Conservation (phyloP, 2,329 filamentous ascomycete genomes). For the Sporothrix globosa region DNA sequence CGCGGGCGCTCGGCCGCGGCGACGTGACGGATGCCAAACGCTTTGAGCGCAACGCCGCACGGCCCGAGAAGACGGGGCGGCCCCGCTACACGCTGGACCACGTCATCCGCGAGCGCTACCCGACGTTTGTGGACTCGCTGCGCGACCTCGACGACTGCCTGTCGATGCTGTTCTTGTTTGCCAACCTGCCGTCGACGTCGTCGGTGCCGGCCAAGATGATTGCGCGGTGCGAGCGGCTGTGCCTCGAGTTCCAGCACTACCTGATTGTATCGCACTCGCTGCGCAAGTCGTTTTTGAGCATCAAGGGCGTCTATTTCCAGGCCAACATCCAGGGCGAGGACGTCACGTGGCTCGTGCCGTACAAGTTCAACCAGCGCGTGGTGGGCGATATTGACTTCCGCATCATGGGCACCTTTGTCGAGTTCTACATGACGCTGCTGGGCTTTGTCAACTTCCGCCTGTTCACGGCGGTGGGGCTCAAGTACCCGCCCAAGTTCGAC, state of each 20-base stretch:
- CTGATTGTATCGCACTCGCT: slow-evolving; percentile 89
- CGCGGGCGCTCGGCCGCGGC: slow-evolving; percentile 84
- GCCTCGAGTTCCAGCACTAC: slow-evolving; percentile 97
- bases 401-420: slow-evolving; percentile 98
- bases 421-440: slow-evolving; percentile 96
- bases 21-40: slow-evolving; percentile 87
- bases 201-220: slow-evolving; percentile 95
- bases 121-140: slow-evolving; percentile 91
- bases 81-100: slow-evolving; percentile 91
- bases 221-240: slow-evolving; percentile 88
- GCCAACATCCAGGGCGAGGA: slow-evolving; percentile 96
- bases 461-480: slow-evolving; percentile 86
- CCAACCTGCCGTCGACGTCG: slow-evolving; percentile 87
- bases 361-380: slow-evolving; percentile 95
- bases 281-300: slow-evolving; percentile 94
- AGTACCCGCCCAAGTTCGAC: slow-evolving; percentile 96
- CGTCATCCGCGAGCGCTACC: slow-evolving; percentile 96
- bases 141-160: slow-evolving; percentile 95
- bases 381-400: slow-evolving; percentile 95
- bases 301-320: slow-evolving; percentile 99
- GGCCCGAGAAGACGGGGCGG: slow-evolving; percentile 87
- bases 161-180: slow-evolving; percentile 96
- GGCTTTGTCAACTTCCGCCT: slow-evolving; percentile 96
- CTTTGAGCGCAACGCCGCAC: slow-evolving; percentile 80
- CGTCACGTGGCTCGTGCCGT: slow-evolving; percentile 94